Conservation (phyloP, 2,329 filamentous ascomycete species). For the Aspergillus uvarum region DNA sequence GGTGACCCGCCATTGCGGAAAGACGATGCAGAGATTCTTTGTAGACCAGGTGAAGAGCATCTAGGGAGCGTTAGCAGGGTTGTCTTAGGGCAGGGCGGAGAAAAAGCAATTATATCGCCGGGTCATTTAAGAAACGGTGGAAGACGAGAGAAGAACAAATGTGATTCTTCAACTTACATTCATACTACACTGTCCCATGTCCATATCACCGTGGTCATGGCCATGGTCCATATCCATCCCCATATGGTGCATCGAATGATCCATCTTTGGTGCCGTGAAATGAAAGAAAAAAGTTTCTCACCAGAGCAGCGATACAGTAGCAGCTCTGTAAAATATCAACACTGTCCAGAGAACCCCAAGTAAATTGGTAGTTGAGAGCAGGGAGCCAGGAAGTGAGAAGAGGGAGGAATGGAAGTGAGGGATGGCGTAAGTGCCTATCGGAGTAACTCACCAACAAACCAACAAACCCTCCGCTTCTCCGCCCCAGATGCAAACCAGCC, state of each 20-base stretch:
- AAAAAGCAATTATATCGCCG: neutral
- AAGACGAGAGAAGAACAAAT: neutral
- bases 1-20: slow-evolving; percentile 83
- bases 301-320: too few species aligned
- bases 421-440: slow-evolving; percentile 6
- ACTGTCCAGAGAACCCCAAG: neutral
- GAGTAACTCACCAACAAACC: slow-evolving; percentile 34
- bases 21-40: slow-evolving; percentile 91
- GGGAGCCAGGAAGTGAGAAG: neutral
- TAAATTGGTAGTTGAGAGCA: neutral
- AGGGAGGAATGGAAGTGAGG: neutral
- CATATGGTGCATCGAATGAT: slow-evolving; percentile 37
- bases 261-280: slow-evolving; percentile 25
- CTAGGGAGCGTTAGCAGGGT: slow-evolving; percentile 48
- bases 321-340: too few species aligned
- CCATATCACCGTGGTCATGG: slow-evolving; percentile 53
- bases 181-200: slow-evolving; percentile 79
- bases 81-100: neutral
- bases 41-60: slow-evolving; percentile 99
- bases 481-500: slow-evolving; percentile 34
- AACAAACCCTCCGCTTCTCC: slow-evolving; percentile 25
- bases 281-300: neutral
- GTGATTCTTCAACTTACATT: slow-evolving; percentile 60
- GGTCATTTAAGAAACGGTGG: neutral
- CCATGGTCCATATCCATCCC: slow-evolving; percentile 46